Conservation (phyloP, 176 grass and related monocot genomes). For the Bonia amplexicaulis region DNA sequence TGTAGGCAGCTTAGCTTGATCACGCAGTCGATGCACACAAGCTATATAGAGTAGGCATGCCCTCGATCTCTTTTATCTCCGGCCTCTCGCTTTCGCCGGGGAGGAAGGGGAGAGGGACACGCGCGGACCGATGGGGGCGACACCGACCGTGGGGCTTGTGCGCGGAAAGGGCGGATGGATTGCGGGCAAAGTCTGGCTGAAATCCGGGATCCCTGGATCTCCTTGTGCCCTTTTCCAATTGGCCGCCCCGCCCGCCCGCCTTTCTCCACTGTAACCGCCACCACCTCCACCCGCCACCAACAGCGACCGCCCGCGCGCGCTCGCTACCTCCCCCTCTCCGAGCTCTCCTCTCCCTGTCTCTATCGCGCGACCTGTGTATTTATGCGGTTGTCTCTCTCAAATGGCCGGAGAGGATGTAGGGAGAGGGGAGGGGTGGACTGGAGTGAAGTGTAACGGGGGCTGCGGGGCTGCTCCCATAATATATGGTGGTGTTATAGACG, state of each 20-base stretch:
- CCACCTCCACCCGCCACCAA: constrained; percentile 93
- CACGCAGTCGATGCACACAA: not conserved
- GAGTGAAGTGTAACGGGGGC: constrained; percentile 45
- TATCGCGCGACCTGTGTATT: not conserved
- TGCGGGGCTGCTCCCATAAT: constrained; percentile 16
- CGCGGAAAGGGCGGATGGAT: constrained; percentile 69
- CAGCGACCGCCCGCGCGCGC: constrained; percentile 43
- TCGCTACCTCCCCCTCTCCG: not conserved
- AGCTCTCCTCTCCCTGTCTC: not conserved
- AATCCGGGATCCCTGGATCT: constrained; percentile 52
- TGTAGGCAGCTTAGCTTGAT: constrained; percentile 8
- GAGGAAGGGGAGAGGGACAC: constrained; percentile 22
- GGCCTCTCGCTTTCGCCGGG: constrained; percentile 34
- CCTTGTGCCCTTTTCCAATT: constrained; percentile 52
- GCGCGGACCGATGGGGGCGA: not conserved
- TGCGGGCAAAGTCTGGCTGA: constrained; percentile 89
- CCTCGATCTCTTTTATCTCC: not conserved
- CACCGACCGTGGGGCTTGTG: constrained; percentile 15
- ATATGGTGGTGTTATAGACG: not conserved
- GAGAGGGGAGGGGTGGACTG: constrained; percentile 29
- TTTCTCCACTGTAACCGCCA: constrained; percentile 79
- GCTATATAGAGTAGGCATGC: not conserved
- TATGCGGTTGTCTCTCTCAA: not conserved
- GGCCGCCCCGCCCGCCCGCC: constrained; percentile 42
- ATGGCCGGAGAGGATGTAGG: not conserved